Base-by-base conservation (phyloP, 495 filamentous ascomycete genomes). In the Penicillium ucsense region DNA sequence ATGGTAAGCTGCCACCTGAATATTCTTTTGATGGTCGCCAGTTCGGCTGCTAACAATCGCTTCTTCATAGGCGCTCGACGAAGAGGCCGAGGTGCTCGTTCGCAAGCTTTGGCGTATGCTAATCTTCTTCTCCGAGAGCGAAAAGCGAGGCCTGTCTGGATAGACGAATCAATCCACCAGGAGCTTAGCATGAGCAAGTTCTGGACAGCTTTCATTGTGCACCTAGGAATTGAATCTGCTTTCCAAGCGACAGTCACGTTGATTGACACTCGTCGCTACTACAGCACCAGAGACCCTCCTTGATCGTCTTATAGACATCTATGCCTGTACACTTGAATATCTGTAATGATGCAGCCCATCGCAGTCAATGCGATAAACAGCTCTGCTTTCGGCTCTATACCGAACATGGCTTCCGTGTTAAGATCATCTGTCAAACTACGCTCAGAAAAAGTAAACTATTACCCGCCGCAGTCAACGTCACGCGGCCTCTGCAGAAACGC, bases 101-200 rank as follows among this genome's bases (percentile, higher is more conserved):
- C 91, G 86, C 78, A 97, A 96, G 68, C 76, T 98, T 30, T 98
- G 92, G 92, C 80, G 92, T 39, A 94, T 97, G 89, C 79, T 95
- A 42, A 95, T 97, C 63, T 97, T 96, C 83, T 97, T 89, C 57
- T 91, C 87, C 29, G 92, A 98, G 68, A 85, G 82, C 57, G 92
- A 95, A 79, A 95, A 92, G 72, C 77, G 88, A 47, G 91, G 92
- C 1, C 68, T 94, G 35, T 87, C 86, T 29, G 80, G 80, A 20
- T 87, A 72, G 45, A 28, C 8, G 8, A 6, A 20, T 33, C 6
- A 41, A 9, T 4, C 11, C 41, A 10, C 38, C 41, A 27, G 12
- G 2, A 42, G 46, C 31, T 29, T 6, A 37, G 31, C 39, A 35
- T 32, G 38, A 8, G 32, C 35, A 20, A 33, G 33, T 20, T 20